Conservation (phyloP, 208 protist species). For the Leishmania guyanensis region DNA sequence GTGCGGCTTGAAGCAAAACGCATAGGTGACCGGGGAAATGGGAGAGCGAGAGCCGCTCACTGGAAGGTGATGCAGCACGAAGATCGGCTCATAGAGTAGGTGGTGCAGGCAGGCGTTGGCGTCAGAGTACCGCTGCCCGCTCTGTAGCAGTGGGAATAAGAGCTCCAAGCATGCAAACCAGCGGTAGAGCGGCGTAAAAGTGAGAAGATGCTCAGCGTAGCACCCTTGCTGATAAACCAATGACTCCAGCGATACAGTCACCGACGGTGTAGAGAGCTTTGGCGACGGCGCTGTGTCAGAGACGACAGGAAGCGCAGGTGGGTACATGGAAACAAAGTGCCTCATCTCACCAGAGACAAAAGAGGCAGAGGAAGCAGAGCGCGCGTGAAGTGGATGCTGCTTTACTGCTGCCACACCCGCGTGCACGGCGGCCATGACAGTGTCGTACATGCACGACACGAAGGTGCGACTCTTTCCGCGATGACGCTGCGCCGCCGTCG, state of each 20-base stretch:
- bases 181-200: constrained; percentile 69
- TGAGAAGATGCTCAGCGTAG: constrained; percentile 61
- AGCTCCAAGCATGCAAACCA: constrained; percentile 76
- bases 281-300: neutral
- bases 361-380: neutral
- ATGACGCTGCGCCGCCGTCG: constrained; percentile 30
- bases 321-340: neutral
- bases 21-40: constrained; percentile 33
- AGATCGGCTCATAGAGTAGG: constrained; percentile 65
- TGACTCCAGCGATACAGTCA: constrained; percentile 10
- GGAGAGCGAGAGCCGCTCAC: neutral
- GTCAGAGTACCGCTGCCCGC: constrained; percentile 49
- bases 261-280: neutral
- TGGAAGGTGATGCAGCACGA: constrained; percentile 33
- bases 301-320: neutral
- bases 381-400: constrained; percentile 12
- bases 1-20: constrained; percentile 57
- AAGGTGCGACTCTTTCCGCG: constrained; percentile 22
- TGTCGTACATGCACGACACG: constrained; percentile 26
- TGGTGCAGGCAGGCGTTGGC: constrained; percentile 61
- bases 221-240: constrained; percentile 51
- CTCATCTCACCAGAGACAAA: neutral
- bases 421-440: constrained; percentile 23
- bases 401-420: constrained; percentile 28
- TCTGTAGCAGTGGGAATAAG: constrained; percentile 59